Base-by-base conservation (phyloP, 2,329 filamentous ascomycete genomes). In the Phyllosticta capitalensis region DNA sequence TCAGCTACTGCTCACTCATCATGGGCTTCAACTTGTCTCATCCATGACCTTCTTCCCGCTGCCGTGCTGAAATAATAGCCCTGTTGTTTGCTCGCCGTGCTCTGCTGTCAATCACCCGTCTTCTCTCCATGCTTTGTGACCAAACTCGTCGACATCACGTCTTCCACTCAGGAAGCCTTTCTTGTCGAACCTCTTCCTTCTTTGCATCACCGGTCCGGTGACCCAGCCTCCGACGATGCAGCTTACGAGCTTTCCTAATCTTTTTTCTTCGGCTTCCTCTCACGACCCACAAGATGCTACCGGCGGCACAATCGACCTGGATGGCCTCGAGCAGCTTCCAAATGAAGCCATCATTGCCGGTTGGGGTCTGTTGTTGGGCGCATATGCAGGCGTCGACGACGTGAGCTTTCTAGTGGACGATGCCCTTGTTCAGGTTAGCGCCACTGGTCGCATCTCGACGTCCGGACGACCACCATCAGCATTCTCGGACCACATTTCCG, bases 301-400 rank as follows among this genome's bases (percentile, higher is more conserved):
- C n/a, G 58, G 38, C 24, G 52, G 33, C 24, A 26, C 24, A 59
- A 61, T 38, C 33, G 49, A 30, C 49, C 56, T 56, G 17, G 17
- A 45, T 12, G 30, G 21, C 30, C 56, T 57, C 9, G 56, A 54
- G 21, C 59, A 54, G 24, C 20, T 59, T 45, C 59, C 62, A 10
- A 56, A 63, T 45, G 62, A 64, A 33, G 55, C 26, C 22, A 20
- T 65, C 7, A 17, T 63, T 45, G 30, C 57, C 26, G 54, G 62
- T 14, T 65, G 62, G 62, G 64, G 63, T 17, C 24, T 48, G 7
- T 28, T 65, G 28, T 51, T 65, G 50, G 53, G 28, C 5, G 55
- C 56, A 3, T 65, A 65, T 54, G 60, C 59, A 12, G 61, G 60
- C 21, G 38, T 55, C 9, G 63, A 65, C 24, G 57, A 50, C 1